These are phyloP conservation scores for Luffa acutangula DNA, from an alignment of 306 rosid genomes.

Conservation along the genomic window DNA sequence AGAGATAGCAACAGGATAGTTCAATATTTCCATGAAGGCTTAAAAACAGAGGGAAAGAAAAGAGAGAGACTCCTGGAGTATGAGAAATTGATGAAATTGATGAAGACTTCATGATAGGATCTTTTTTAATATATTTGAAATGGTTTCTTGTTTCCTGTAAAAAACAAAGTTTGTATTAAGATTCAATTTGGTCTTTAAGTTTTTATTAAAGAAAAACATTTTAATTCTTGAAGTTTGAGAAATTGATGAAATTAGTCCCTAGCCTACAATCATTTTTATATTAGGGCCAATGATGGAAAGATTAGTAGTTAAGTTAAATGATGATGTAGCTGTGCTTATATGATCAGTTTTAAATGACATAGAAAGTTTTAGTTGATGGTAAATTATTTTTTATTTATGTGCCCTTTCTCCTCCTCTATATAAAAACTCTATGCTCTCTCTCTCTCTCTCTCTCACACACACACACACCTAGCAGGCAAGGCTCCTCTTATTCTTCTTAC, in stretches of 20 bases:
- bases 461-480: background rate
- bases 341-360: background rate
- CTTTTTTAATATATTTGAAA: too few species aligned
- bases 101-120: too few species aligned
- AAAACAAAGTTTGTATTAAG: background rate
- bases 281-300: background rate
- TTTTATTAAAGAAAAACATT: background rate
- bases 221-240: background rate
- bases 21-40: background rate
- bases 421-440: background rate
- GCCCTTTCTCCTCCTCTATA: background rate
- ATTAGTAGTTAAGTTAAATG: background rate
- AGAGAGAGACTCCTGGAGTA: background rate
- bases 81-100: too few species aligned
- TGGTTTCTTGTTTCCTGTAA: too few species aligned
- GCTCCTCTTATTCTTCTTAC: too few species aligned
- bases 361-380: background rate
- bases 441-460: background rate
- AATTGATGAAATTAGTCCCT: background rate
- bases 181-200: background rate
- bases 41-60: background rate
- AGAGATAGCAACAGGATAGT: background rate
- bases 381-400: background rate
- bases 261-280: background rate
- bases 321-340: background rate